Evolutionary conservation across 2,329 filamentous ascomycete species (phyloP), one percentile per base, ranked within the genome.

Genomic region (Calonectria pteridis): DNA sequence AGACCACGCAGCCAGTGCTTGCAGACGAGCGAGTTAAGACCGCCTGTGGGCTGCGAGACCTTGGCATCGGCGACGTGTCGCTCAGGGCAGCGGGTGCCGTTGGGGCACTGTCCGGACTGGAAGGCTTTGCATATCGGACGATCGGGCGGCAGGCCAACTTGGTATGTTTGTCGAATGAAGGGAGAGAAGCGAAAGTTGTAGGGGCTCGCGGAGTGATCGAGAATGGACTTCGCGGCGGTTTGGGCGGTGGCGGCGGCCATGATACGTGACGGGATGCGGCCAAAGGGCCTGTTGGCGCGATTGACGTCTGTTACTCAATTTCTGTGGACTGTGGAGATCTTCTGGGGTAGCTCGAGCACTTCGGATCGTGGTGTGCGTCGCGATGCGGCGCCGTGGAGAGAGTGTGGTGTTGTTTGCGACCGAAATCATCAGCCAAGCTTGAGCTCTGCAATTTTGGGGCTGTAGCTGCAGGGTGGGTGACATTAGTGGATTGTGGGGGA

Each of bases 1-100:
- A 99, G 91, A 0, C 96, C 96, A 77, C 97, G 94, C 82, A 98
- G 92, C 93, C 97, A 98, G 89, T 98, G 97, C 88, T 99, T 99
- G 92, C 97, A 99, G 74, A 99, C 96, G 20, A 98, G 92, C 82
- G 91, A 94, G 86, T 93, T 94, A 83, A 93, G 93, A 40, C 92
- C 92, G 50, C 88, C 85, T 18, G 84, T 81, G n/a, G 82, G 83
- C 72, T 83, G 81, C 26, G 81, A 76, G 6, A 78, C 76, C 73
- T 83, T 82, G 76, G 81, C 77, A 87, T 84, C 82, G 35, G 85
- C 84, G 73, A 88, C 85, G 87, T 98, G 96, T 65, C 95, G 94
- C 85, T 98, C 95, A 1, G 95, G 92, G 84, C 97, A 98, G 70
- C 91, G 90, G 75, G 93, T 92, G 49, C 96, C 96, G 75, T 96